These are phyloP conservation scores for Marchantia paleacea DNA, from an alignment of 225 moss, liverwort and hornwort genomes.

Conservation along the genomic window DNA sequence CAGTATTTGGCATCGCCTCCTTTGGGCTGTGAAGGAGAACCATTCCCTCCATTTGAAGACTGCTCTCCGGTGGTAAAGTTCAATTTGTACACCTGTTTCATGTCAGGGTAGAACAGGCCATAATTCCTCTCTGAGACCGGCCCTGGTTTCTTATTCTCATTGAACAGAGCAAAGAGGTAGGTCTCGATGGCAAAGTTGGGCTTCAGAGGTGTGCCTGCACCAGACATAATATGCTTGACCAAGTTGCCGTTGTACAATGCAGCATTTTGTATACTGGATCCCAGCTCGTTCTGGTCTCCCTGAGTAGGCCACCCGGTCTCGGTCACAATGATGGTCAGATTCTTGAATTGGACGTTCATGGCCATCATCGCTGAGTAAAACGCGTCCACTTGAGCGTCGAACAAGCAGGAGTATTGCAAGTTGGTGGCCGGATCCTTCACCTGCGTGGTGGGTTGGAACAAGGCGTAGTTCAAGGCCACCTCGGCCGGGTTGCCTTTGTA, in stretches of 20 bases:
- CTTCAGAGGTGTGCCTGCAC: conserved; percentile 57
- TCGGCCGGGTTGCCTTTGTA: conserved; percentile 56
- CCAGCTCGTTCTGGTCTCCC: conserved; percentile 57
- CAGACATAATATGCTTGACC: conserved; percentile 53
- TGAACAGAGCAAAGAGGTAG: conserved; percentile 74
- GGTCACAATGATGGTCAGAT: conserved; percentile 57
- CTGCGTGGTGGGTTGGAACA: conserved; percentile 47
- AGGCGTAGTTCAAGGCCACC: conserved; percentile 59
- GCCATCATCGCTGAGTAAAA: conserved; percentile 56
- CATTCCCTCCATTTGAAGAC: background rate
- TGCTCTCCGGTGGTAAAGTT: conserved; percentile 32
- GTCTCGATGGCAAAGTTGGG: conserved; percentile 59
- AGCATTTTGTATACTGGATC: conserved; percentile 57
- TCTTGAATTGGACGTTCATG: conserved; percentile 30
- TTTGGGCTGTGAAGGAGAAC: background rate
- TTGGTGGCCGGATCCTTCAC: conserved; percentile 43
- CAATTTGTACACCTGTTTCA: conserved; percentile 36
- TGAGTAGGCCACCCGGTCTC: conserved; percentile 75
- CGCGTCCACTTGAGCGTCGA: conserved; percentile 75
- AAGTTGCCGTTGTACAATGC: conserved; percentile 63
- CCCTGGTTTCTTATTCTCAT: conserved; percentile 72
- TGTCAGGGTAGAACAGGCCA: conserved; percentile 61
- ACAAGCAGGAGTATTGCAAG: conserved; percentile 42
- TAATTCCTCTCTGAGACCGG: conserved; percentile 73
- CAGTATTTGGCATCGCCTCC: conserved; percentile 12